Base-by-base conservation (phyloP, 148 eudicot species). In the Polygonum aviculare region DNA sequence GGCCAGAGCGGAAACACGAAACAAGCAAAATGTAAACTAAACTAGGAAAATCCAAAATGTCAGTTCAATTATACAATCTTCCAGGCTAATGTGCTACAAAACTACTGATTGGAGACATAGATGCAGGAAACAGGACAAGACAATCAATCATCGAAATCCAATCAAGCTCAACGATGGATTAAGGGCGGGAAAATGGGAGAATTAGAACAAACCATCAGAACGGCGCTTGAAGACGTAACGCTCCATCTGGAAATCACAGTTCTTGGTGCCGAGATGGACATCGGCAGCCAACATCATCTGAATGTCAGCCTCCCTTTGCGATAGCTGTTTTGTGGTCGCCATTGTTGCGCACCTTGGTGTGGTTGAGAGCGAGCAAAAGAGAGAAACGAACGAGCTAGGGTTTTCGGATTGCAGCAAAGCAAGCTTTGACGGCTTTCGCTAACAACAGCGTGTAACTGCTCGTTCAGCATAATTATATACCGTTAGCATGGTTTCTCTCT, bases 241-340 rank as follows among this genome's bases (percentile, higher is more conserved):
- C 50, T 84, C 89, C 89, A 86, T 86, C 77, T 86, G 89, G 19
- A 82, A 86, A 47, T 87, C 85, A 55, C 89, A 87, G 73, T 87
- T 87, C 47, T 87, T 87, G 70, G 89, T 87, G 36, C 89, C 89
- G 54, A 86, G 81, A 52, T 86, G 89, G 35, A 80, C 87, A 31
- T 84, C 79, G 10, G 87, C 85, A 7, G 87, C 82, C 71, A 87
- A 67, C 89, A 87, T 84, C 86, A 82, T 79, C 54, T 75, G 82
- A 2, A 85, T 78, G 77, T 85, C 90, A n/a, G 83, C 83, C 57
- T 87, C 86, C 47, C 76, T 87, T 36, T 82, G 81, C n/a, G 80
- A 41, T 44, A 80, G n/a, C 0, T 7, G 15, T 67, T 73, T 70
- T 39, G 60, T 2, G 74, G 74, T 44, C 59, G 70, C 81, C 81